phyloP scores from a whole-genome alignment of 164 flowering plant species.

The Nymphaea thermarum region DNA sequence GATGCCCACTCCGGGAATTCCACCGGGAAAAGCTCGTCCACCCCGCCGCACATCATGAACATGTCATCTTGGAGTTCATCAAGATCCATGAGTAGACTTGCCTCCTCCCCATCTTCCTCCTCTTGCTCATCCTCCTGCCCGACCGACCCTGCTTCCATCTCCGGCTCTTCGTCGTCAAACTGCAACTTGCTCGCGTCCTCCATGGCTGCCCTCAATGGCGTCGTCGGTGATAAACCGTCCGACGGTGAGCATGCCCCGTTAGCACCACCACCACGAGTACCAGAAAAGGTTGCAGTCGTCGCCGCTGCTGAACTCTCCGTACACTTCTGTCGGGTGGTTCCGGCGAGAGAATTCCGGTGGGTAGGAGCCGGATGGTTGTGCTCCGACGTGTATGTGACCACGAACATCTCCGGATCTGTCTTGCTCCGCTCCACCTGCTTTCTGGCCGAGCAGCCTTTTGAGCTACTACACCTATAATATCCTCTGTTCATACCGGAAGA shows the following conservation, averaged over 20 bases:
- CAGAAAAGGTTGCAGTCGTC: constrained; percentile 1
- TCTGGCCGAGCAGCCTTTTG: constrained; percentile 88
- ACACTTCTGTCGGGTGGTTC: constrained; percentile 68
- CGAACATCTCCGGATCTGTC: constrained; percentile 82
- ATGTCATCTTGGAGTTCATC: constrained; percentile 29
- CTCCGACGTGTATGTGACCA: constrained; percentile 84
- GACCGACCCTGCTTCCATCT: constrained; percentile 8
- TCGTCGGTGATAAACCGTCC: constrained; percentile 22
- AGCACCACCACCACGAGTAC: background rate
- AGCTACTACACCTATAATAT: constrained; percentile 92
- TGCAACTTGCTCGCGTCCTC: constrained; percentile 11
- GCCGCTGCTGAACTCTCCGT: constrained; percentile 2
- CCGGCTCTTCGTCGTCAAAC: constrained; percentile 10
- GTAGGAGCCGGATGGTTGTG: constrained; percentile 96
- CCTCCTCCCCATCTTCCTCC: constrained; percentile 32
- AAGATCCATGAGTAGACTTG: constrained; percentile 60
- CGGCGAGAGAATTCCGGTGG: constrained; percentile 93
- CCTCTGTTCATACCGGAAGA: constrained; percentile 40
- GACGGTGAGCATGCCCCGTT: constrained; percentile 5
- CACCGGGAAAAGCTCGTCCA: constrained; percentile 20
- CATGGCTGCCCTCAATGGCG: constrained; percentile 16
- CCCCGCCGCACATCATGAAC: background rate
- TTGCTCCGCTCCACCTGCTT: constrained; percentile 93
- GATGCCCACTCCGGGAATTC: constrained; percentile 23
- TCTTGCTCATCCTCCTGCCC: constrained; percentile 13